phyloP scores from a whole-genome alignment of 192 early-diverging fungal species.

The Dimargaris verticillata region DNA sequence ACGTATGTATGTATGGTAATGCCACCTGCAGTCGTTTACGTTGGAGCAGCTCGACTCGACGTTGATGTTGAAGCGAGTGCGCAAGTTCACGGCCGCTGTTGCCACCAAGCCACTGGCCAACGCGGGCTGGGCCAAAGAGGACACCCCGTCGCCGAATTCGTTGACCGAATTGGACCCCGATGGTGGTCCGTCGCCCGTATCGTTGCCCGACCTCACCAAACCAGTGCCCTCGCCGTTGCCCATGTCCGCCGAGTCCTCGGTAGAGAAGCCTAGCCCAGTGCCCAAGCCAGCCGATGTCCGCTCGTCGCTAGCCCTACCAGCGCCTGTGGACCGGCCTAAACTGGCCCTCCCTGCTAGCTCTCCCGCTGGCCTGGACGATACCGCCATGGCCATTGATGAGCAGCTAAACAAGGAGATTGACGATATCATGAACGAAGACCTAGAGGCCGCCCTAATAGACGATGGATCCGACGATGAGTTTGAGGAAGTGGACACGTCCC shows the following conservation, averaged over 20 bases:
- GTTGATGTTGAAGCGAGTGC: background rate
- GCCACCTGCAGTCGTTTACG: background rate
- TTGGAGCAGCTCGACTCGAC: conserved; percentile 2
- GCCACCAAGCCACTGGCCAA: no score
- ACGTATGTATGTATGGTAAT: no score
- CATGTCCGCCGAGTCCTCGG: background rate
- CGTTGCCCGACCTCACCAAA: background rate
- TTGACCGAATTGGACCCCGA: no score
- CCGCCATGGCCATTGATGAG: background rate
- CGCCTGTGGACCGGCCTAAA: background rate
- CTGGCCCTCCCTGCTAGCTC: background rate
- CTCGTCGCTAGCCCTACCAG: background rate
- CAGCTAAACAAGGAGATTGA: background rate
- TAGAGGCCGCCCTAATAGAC: background rate
- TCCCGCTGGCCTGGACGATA: background rate
- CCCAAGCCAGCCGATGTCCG: background rate
- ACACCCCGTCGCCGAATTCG: no score
- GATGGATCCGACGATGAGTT: background rate
- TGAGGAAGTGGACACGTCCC: background rate
- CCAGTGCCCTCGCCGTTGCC: background rate
- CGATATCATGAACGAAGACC: background rate
- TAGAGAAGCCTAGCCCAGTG: background rate
- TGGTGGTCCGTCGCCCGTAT: background rate
- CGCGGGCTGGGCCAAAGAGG: no score
- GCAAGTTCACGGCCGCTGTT: background rate